Percentiles rank a stretch among this genome's conserved stretches.
Conservation (phyloP, 805 yeast species). For the Teunomyces lycoperdinae region DNA sequence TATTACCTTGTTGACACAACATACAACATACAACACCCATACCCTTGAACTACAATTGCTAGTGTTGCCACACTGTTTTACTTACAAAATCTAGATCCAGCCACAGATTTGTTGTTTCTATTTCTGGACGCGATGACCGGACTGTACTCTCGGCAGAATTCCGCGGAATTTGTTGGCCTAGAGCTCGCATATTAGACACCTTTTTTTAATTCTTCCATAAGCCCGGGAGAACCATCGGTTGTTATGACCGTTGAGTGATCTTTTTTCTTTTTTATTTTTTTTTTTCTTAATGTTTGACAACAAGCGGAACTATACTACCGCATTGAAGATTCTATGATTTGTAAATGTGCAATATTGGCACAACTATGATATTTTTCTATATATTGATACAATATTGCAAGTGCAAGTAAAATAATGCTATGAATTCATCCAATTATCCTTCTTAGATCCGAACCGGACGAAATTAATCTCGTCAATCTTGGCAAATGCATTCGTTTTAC, state of each 20-base stretch:
- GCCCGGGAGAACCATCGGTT: not conserved
- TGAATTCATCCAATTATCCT: conserved; percentile 13
- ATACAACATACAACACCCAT: not conserved
- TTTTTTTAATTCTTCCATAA: not conserved
- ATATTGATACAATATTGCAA: too few relatives aligned
- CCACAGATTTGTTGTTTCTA: not conserved
- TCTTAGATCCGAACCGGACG: conserved; percentile 9
- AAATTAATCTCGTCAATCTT: conserved; percentile 17
- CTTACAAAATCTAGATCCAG: not conserved
- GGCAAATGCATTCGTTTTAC: conserved; percentile 45
- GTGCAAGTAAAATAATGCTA: not conserved
- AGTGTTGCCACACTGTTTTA: not conserved
- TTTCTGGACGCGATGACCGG: not conserved
- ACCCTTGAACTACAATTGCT: not conserved
- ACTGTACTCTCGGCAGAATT: not conserved
- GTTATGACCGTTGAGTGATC: not conserved
- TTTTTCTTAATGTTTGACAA: too few relatives aligned
- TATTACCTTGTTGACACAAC: not conserved
- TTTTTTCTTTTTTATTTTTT: not conserved
- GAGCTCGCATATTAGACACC: not conserved
- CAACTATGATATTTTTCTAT: too few relatives aligned
- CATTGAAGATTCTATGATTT: too few relatives aligned
- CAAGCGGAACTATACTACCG: too few relatives aligned
- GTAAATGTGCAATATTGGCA: too few relatives aligned
- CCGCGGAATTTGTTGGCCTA: not conserved